Evolutionary conservation across 169 alveolate genomes (phyloP).

Genomic region (Eimeria brunetti): DNA sequence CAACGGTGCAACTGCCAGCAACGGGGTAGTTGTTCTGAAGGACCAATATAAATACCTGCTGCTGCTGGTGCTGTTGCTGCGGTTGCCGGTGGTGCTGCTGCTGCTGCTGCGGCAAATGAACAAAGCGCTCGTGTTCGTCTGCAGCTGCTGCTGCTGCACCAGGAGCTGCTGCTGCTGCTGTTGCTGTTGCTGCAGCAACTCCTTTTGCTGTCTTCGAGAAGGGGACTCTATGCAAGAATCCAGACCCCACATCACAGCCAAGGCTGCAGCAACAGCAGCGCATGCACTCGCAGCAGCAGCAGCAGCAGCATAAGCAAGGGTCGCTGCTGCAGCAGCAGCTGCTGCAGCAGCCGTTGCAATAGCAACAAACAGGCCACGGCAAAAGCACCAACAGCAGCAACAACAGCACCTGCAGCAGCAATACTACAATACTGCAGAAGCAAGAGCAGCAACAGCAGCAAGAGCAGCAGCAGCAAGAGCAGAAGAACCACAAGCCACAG

Average conservation of each 20-base stretch:
- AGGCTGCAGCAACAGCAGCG: slow-evolving; percentile 2
- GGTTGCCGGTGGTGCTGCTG: not conserved
- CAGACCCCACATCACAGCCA: slow-evolving; percentile 40
- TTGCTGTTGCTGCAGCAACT: not conserved
- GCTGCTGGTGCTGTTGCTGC: slow-evolving; percentile 13
- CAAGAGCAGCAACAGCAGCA: too few species aligned
- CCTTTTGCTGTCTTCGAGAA: slow-evolving; percentile 17
- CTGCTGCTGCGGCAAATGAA: not conserved
- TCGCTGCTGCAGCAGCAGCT: too few species aligned
- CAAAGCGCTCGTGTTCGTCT: not conserved
- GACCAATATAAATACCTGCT: not conserved
- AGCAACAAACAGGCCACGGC: too few species aligned
- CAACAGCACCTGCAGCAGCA: too few species aligned
- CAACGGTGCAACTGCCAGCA: not conserved
- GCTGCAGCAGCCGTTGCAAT: too few species aligned
- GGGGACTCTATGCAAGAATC: slow-evolving; percentile 28
- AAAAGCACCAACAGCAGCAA: too few species aligned
- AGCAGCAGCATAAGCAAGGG: too few species aligned
- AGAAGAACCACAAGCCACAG: too few species aligned
- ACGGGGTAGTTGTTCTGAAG: too few species aligned
- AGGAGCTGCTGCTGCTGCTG: not conserved
- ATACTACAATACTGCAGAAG: too few species aligned
- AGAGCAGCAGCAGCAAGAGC: too few species aligned
- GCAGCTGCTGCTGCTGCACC: not conserved
- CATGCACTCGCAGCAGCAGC: too few species aligned